These are phyloP conservation scores for Phytophthora colocasiae DNA, from an alignment of 352 stramenopile species.

Conservation along the genomic window DNA sequence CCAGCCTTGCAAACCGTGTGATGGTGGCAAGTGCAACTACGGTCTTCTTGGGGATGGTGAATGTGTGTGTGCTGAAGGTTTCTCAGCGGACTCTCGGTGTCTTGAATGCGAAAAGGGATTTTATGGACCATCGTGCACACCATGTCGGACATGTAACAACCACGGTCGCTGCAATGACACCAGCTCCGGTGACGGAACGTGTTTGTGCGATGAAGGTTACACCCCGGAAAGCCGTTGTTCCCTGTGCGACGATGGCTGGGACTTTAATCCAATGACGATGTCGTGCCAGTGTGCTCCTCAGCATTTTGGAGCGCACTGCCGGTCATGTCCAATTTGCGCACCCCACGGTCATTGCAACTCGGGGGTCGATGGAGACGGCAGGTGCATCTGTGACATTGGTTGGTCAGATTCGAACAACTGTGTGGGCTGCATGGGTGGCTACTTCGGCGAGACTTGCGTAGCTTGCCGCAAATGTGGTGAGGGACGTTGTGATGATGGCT, in stretches of 20 bases:
- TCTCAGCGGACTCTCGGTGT: conserved; percentile 74
- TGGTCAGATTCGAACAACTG: conserved; percentile 92
- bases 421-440: conserved; percentile 86
- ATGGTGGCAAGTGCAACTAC: conserved; percentile 83
- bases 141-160: conserved; percentile 85
- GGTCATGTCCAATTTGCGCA: conserved; percentile 86
- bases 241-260: conserved; percentile 85
- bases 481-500: conserved; percentile 82
- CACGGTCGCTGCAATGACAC: conserved; percentile 86
- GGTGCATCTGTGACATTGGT: conserved; percentile 85
- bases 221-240: conserved; percentile 76
- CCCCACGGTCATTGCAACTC: conserved; percentile 87
- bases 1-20: conserved; percentile 80
- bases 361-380: conserved; percentile 79
- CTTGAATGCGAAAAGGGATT: conserved; percentile 75
- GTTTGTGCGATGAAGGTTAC: conserved; percentile 89
- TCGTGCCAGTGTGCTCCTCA: conserved; percentile 85
- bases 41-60: conserved; percentile 76
- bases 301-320: conserved; percentile 81
- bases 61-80: conserved; percentile 85
- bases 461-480: conserved; percentile 80
- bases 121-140: conserved; percentile 80
- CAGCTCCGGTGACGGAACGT: conserved; percentile 65
- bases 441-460: conserved; percentile 77
- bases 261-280: conserved; percentile 90